A percentile compares a stretch with the other conserved stretches of the same genome.
Conservation (phyloP, 768 basidiomycete species). For the Scleroderma citrinum region DNA sequence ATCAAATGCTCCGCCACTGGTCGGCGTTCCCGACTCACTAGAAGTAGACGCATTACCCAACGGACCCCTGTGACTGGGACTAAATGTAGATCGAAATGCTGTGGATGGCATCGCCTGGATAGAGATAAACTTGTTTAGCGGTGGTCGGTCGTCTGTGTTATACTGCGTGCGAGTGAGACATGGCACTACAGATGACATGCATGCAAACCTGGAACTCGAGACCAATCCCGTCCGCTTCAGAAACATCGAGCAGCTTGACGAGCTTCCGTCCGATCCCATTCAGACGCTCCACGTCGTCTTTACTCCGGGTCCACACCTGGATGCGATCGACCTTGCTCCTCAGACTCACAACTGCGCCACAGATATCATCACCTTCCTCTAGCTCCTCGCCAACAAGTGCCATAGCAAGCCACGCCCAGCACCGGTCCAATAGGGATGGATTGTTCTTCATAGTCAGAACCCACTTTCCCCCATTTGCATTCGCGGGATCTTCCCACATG, state of each 20-base stretch:
- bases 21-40: conserved; percentile 16
- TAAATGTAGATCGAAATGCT: conserved; percentile 64
- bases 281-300: conserved; percentile 79
- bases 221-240: conserved; percentile 78
- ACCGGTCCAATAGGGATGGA: conserved; percentile 71
- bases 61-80: conserved; percentile 25
- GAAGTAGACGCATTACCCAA: conserved; percentile 12
- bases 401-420: conserved; percentile 90
- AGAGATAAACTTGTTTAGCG: conserved; percentile 74
- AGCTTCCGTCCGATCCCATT: conserved; percentile 82
- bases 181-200: background rate
- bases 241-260: conserved; percentile 76
- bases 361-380: conserved; percentile 67
- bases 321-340: conserved; percentile 85
- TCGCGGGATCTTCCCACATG: conserved; percentile 96
- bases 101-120: conserved; percentile 68
- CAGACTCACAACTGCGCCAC: conserved; percentile 82
- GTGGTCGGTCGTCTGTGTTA: conserved; percentile 83
- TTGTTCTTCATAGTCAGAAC: conserved; percentile 89
- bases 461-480: conserved; percentile 92
- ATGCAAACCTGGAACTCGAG: conserved; percentile 80
- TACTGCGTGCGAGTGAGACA: conserved; percentile 39
- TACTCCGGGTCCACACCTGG: conserved; percentile 84
- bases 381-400: conserved; percentile 79
- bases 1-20: conserved; percentile 39